A percentile compares a stretch with the other conserved stretches of the same genome.
phyloP scores from a whole-genome alignment of 257 asterid genomes.

The Vinca minor region DNA sequence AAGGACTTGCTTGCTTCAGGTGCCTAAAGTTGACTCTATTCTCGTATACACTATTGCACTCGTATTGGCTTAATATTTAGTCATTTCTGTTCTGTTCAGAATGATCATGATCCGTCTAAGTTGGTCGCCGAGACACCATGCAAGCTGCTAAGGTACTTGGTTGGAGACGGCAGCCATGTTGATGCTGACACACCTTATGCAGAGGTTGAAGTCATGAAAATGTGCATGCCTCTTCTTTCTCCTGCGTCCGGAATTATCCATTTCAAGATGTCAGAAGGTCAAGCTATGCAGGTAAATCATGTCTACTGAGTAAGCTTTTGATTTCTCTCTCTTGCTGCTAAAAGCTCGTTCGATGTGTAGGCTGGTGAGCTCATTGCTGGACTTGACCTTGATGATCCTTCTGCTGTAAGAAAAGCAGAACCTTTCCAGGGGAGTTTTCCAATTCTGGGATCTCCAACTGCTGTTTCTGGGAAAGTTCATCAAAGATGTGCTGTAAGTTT shows the following conservation, averaged over 20 bases:
- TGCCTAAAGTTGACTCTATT: conserved; percentile 16
- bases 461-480: conserved; percentile 91
- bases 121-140: conserved; percentile 96
- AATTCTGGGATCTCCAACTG: conserved; percentile 90
- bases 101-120: conserved; percentile 97
- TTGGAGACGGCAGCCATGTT: conserved; percentile 60
- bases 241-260: conserved; percentile 91
- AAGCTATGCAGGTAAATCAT: conserved; percentile 92
- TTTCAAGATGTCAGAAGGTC: conserved; percentile 89
- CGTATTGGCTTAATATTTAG: conserved; percentile 15
- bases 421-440: conserved; percentile 92
- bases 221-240: conserved; percentile 99
- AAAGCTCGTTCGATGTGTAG: conserved; percentile 27
- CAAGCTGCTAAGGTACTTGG: conserved; percentile 56
- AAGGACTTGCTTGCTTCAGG: conserved; percentile 99
- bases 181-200: conserved; percentile 94
- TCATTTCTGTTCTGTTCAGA: conserved; percentile 37
- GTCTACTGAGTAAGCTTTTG: conserved; percentile 7
- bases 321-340: conserved; percentile 5
- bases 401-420: conserved; percentile 97
- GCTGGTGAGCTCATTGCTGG: conserved; percentile 97
- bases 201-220: conserved; percentile 99
- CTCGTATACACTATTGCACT: conserved; percentile 7
- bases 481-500: conserved; percentile 95
- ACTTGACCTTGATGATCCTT: conserved; percentile 94